Percentiles rank a stretch among this genome's conserved stretches.
Evolutionary conservation across 2,329 filamentous ascomycete species (phyloP).

Genomic region (Neonectria hederae): DNA sequence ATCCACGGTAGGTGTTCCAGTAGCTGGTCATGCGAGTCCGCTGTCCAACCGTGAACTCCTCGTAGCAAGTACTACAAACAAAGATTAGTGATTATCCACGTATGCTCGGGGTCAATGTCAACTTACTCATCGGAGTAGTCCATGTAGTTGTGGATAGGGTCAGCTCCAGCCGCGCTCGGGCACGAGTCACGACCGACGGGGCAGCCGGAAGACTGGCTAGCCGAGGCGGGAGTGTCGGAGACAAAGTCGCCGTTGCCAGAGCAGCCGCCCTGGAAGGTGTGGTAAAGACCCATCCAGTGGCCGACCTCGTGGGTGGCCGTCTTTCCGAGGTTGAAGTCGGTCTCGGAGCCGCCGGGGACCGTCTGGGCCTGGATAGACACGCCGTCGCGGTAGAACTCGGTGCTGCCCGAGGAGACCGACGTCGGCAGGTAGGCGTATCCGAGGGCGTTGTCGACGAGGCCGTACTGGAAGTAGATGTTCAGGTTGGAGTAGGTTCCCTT

Average conservation of each 20-base stretch:
- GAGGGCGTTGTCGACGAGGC: constrained; percentile 48
- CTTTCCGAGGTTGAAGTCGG: constrained; percentile 48
- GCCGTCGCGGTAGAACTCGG: constrained; percentile 49
- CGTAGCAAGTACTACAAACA: constrained; percentile 37
- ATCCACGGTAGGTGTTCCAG: constrained; percentile 50
- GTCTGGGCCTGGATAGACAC: constrained; percentile 51
- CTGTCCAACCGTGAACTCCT: constrained; percentile 40
- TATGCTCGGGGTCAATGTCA: neutral
- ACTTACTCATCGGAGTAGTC: constrained; percentile 55
- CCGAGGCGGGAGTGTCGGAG: constrained; percentile 53
- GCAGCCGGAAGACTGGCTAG: constrained; percentile 47
- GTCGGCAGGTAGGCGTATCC: constrained; percentile 60
- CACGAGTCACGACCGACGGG: constrained; percentile 50
- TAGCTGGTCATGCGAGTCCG: constrained; percentile 47
- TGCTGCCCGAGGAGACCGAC: constrained; percentile 41
- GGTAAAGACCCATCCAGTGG: constrained; percentile 60
- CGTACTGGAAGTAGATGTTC: constrained; percentile 58
- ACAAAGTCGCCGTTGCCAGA: constrained; percentile 50
- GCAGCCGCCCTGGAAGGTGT: constrained; percentile 58
- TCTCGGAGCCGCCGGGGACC: constrained; percentile 50
- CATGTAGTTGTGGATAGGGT: constrained; percentile 53
- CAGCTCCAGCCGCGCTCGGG: constrained; percentile 43
- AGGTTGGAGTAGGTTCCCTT: constrained; percentile 54
- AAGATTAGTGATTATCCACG: neutral
- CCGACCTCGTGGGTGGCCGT: constrained; percentile 55